Evolutionary conservation across 768 basidiomycete species (phyloP).

Genomic region (Amanita brunnescens): DNA sequence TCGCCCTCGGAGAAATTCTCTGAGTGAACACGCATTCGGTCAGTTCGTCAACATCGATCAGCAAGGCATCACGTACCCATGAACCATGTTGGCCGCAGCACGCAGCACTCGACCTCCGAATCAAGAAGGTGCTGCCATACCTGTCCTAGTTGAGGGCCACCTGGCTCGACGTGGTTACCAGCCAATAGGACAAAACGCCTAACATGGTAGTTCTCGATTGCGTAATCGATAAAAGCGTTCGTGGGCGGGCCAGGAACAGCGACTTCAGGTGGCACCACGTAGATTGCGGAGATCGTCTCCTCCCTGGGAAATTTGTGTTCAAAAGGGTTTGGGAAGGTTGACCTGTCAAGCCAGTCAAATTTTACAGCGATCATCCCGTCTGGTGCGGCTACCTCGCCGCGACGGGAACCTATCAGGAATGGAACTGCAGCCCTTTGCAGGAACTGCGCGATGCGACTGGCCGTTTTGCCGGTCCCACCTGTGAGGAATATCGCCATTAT

Average conservation of each 20-base stretch:
- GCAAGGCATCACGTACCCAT: neutral
- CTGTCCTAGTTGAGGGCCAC: neutral
- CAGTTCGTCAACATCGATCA: neutral
- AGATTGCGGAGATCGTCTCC: neutral
- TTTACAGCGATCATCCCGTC: neutral
- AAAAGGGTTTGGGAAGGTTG: neutral
- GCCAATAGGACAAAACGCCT: neutral
- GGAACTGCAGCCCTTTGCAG: neutral
- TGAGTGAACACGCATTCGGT: neutral
- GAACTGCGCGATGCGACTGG: neutral
- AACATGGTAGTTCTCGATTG: neutral
- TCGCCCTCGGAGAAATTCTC: neutral
- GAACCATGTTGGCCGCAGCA: neutral
- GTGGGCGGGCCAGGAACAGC: neutral
- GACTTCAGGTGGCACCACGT: neutral
- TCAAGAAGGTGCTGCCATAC: neutral
- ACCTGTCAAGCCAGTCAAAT: neutral
- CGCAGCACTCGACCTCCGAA: neutral
- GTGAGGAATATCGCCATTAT: neutral
- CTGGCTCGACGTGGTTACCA: neutral
- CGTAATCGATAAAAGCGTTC: neutral
- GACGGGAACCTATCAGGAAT: neutral
- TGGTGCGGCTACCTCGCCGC: neutral
- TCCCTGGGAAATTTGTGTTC: neutral
- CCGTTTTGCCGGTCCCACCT: neutral